Conservation (phyloP, 768 basidiomycete genomes). For the Mycena amicta region DNA sequence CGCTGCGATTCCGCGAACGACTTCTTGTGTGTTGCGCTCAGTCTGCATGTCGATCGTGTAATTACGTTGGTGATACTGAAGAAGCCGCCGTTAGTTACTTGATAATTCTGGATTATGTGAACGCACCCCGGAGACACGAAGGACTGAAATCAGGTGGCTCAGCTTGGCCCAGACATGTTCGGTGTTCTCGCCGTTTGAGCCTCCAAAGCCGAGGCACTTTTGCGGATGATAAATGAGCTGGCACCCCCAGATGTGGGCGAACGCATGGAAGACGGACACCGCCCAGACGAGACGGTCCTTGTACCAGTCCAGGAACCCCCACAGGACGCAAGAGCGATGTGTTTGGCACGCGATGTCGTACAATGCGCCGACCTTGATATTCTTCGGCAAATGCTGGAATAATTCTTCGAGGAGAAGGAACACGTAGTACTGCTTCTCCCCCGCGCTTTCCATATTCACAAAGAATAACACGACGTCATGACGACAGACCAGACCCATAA, state of each 20-base stretch:
- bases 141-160: too few relatives aligned
- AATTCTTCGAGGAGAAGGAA: slow-evolving; percentile 32
- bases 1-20: too few relatives aligned
- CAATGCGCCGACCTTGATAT: slow-evolving; percentile 22
- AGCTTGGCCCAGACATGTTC: slow-evolving; percentile 34
- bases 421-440: too few relatives aligned
- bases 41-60: too few relatives aligned
- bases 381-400: slow-evolving; percentile 29
- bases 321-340: slow-evolving; percentile 23
- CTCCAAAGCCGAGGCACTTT: slow-evolving; percentile 28
- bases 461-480: slow-evolving; percentile 35
- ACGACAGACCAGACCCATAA: slow-evolving; percentile 38
- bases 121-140: too few relatives aligned
- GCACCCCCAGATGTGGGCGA: slow-evolving; percentile 40
- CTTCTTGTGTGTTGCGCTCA: too few relatives aligned
- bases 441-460: slow-evolving; percentile 35
- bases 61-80: too few relatives aligned
- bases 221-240: slow-evolving; percentile 35
- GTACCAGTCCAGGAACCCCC: slow-evolving; percentile 25
- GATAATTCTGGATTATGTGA: too few relatives aligned
- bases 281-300: slow-evolving; percentile 28
- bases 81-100: too few relatives aligned
- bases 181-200: slow-evolving; percentile 31
- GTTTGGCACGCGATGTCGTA: slow-evolving; percentile 39
- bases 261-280: slow-evolving; percentile 33